Evolutionary conservation across 441 rosid genomes (phyloP).

Genomic region (Arabidopsis hybrid): DNA sequence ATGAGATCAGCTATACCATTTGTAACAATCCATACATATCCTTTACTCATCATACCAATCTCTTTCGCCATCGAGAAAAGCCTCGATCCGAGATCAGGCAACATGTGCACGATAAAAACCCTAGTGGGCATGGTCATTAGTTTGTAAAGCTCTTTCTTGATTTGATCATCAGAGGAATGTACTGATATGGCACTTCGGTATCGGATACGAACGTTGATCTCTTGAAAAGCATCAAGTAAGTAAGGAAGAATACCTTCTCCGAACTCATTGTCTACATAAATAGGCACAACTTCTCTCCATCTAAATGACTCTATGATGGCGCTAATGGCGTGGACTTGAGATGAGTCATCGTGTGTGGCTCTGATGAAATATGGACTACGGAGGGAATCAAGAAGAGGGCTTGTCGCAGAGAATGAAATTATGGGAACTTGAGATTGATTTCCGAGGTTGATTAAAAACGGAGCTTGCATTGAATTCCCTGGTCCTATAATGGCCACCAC

Average conservation of each 20-base stretch:
- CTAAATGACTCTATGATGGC: conserved; percentile 59
- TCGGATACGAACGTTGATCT: conserved; percentile 47
- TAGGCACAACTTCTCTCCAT: conserved; percentile 67
- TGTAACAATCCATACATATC: conserved; percentile 73
- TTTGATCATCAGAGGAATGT: conserved; percentile 53
- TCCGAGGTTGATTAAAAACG: conserved; percentile 61
- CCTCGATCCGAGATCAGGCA: conserved; percentile 51
- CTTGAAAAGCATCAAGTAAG: conserved; percentile 56
- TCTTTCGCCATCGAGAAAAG: conserved; percentile 56
- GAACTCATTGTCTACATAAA: conserved; percentile 60
- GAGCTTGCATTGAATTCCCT: conserved; percentile 56
- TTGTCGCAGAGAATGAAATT: conserved; percentile 72
- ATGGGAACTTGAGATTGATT: conserved; percentile 66
- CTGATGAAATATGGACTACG: conserved; percentile 60
- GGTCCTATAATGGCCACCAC: conserved; percentile 74
- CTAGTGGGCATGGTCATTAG: conserved; percentile 64
- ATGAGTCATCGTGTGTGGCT: conserved; percentile 51
- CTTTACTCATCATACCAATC: conserved; percentile 59
- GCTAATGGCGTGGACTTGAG: conserved; percentile 62
- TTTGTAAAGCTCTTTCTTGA: conserved; percentile 58
- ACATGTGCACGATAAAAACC: conserved; percentile 76
- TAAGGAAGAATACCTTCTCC: conserved; percentile 62
- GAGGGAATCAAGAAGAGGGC: conserved; percentile 54
- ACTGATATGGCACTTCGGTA: conserved; percentile 53
- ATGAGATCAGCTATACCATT: conserved; percentile 51